Conservation (phyloP, 257 asterid genomes). For the Solanum tacnaense region DNA sequence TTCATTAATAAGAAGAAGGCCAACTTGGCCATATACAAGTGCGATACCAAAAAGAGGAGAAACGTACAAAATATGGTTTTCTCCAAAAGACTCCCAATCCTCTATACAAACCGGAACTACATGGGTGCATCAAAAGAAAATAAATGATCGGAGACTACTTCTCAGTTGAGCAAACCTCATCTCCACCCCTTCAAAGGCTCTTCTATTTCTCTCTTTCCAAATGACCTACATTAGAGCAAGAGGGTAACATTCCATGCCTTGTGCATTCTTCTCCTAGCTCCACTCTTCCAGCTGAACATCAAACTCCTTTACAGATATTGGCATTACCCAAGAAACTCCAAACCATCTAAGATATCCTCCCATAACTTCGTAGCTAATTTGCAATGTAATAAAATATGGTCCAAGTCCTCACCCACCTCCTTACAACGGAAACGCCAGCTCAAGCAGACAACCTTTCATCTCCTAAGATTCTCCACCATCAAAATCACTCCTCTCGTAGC, state of each 20-base stretch:
- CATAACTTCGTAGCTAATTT: not conserved
- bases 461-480: not conserved
- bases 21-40: not conserved
- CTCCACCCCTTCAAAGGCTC: not conserved
- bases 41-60: not conserved
- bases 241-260: not conserved
- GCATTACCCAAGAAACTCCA: not conserved
- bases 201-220: not conserved
- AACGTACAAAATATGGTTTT: not conserved
- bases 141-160: not conserved
- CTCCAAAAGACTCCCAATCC: not conserved
- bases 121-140: not conserved
- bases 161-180: not conserved
- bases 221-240: not conserved
- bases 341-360: not conserved
- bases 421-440: not conserved
- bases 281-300: not conserved
- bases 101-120: not conserved
- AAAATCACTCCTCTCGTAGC: not conserved
- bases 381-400: not conserved
- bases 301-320: not conserved
- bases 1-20: not conserved
- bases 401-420: not conserved
- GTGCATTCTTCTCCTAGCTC: not conserved
- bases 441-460: not conserved